A percentile compares a stretch with the other conserved stretches of the same genome.
Conservation (phyloP, 1,284 basidiomycete genomes). For the Malassezia furfur region DNA sequence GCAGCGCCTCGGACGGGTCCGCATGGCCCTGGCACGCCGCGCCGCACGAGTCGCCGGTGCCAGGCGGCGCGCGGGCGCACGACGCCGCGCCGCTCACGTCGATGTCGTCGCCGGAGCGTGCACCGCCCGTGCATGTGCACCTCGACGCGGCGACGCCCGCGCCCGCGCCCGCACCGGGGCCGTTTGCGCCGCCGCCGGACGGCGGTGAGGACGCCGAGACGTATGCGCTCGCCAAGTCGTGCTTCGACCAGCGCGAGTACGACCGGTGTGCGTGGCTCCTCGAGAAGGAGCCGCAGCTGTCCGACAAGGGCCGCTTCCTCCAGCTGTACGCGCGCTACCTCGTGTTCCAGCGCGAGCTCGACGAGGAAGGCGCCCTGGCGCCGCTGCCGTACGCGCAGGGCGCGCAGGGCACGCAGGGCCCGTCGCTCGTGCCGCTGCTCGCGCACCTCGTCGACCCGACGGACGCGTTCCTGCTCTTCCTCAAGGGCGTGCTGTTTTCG, state of each 20-base stretch:
- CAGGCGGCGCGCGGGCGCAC: background rate
- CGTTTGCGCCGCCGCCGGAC: background rate
- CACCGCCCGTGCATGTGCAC: constrained; percentile 1
- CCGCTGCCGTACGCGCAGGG: constrained; percentile 20
- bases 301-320: constrained; percentile 63
- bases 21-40: background rate
- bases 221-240: constrained; percentile 64
- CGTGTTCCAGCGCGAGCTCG: constrained; percentile 35
- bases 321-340: constrained; percentile 72
- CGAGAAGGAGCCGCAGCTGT: constrained; percentile 13
- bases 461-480: constrained; percentile 38
- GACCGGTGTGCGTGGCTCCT: constrained; percentile 58
- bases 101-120: background rate
- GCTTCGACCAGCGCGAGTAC: constrained; percentile 70
- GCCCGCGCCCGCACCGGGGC: background rate
- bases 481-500: constrained; percentile 44
- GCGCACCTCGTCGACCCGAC: constrained; percentile 30
- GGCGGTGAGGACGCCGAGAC: constrained; percentile 23
- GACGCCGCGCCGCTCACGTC: constrained; percentile 6
- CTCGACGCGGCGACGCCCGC: constrained; percentile 1
- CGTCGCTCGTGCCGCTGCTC: constrained; percentile 29
- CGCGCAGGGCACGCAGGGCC: background rate
- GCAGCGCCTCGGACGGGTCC: constrained; percentile 19
- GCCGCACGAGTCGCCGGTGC: background rate
- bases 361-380: constrained; percentile 27